Evolutionary conservation across 805 yeast species (phyloP).

Genomic region (Barnettozyma wickerhamii): DNA sequence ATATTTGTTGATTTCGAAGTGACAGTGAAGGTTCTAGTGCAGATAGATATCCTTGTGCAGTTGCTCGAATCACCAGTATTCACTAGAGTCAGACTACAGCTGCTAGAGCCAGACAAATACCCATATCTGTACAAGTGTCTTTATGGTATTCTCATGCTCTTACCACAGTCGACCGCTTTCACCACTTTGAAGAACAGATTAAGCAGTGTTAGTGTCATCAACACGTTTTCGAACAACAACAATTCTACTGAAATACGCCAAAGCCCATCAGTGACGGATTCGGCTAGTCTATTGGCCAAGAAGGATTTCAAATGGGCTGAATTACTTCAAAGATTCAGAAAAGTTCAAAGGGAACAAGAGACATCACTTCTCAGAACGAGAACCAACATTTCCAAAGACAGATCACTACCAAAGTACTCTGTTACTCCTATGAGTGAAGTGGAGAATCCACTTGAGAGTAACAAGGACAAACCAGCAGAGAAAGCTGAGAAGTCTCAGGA

Average conservation of each 20-base stretch:
- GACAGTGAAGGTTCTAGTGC: conserved; percentile 73
- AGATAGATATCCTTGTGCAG: conserved; percentile 86
- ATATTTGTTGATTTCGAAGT: conserved; percentile 80
- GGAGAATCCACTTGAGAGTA: conserved; percentile 15
- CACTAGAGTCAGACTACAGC: conserved; percentile 77
- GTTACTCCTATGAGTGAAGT: conserved; percentile 18
- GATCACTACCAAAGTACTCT: conserved; percentile 20
- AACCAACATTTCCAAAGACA: conserved; percentile 10
- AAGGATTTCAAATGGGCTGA: conserved; percentile 35
- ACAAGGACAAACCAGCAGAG: neutral
- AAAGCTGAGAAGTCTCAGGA: conserved; percentile 6
- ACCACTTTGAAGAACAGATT: conserved; percentile 75
- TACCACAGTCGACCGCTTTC: conserved; percentile 92
- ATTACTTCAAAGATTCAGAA: conserved; percentile 43
- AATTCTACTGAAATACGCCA: conserved; percentile 2
- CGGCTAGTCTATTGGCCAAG: conserved; percentile 16
- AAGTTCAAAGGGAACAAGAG: conserved; percentile 42
- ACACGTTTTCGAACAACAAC: conserved; percentile 13
- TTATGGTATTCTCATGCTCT: conserved; percentile 87
- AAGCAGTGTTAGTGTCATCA: conserved; percentile 39
- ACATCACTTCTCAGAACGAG: conserved; percentile 14
- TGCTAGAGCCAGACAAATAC: conserved; percentile 80
- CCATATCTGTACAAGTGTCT: conserved; percentile 82
- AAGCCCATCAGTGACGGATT: conserved; percentile 5
- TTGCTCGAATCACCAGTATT: conserved; percentile 90